A percentile compares a stretch with the other conserved stretches of the same genome.
phyloP scores from a whole-genome alignment of 352 stramenopile genomes.

The Aphanomyces astaci region DNA sequence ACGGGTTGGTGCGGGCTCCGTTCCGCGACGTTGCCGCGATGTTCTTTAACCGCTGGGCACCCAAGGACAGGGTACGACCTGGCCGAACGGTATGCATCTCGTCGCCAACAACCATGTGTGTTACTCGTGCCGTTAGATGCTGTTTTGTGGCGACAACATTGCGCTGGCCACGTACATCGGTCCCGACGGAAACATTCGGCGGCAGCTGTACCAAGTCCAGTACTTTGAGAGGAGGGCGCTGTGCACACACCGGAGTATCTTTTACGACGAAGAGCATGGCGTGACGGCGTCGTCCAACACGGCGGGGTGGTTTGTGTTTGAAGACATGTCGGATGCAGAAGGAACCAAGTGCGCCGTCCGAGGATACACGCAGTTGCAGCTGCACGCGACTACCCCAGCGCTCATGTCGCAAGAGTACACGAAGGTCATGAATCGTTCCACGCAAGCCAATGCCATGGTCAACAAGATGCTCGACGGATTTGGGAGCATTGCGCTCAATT shows the following conservation, averaged over 20 bases:
- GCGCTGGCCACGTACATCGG: neutral
- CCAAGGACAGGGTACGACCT: neutral
- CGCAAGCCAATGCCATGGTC: neutral
- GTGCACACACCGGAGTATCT: conserved; percentile 7
- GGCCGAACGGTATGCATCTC: neutral
- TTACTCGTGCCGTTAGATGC: neutral
- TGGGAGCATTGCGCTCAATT: neutral
- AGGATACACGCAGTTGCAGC: neutral
- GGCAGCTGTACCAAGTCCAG: neutral
- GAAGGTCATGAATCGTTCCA: neutral
- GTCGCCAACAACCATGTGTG: neutral
- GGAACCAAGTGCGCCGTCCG: neutral
- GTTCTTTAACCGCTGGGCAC: neutral
- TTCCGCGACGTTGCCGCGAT: neutral
- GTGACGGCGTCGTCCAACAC: neutral
- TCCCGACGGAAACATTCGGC: neutral
- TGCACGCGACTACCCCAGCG: neutral
- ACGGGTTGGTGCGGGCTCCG: neutral
- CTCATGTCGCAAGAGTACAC: conserved; percentile 1
- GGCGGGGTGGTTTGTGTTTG: conserved; percentile 9
- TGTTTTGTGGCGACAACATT: conserved; percentile 8
- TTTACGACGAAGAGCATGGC: conserved; percentile 7
- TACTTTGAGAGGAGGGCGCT: neutral
- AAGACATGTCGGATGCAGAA: neutral
- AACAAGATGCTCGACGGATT: neutral